These are phyloP conservation scores for Aschersonia sp. DNA, from an alignment of 2,329 filamentous ascomycete genomes.

Conservation along the genomic window DNA sequence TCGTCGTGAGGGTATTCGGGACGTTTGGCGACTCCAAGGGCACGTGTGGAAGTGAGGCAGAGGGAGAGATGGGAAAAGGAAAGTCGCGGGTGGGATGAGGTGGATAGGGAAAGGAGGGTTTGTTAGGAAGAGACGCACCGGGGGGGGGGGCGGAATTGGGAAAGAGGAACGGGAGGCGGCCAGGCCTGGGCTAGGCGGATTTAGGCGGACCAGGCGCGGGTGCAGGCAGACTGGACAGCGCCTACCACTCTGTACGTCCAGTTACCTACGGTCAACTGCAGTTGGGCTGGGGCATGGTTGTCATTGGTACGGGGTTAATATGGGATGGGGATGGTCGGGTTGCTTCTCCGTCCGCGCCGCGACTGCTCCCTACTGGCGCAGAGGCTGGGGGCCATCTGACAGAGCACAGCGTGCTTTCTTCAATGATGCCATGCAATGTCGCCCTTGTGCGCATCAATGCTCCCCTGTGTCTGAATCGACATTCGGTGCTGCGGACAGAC, in stretches of 20 bases:
- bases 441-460: background rate
- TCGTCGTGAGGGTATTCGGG: background rate
- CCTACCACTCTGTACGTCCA: too few relatives aligned
- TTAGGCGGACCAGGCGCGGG: background rate
- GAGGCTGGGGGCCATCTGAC: background rate
- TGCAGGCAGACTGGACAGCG: background rate
- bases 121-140: background rate
- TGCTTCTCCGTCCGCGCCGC: too few relatives aligned
- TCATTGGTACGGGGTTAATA: too few relatives aligned
- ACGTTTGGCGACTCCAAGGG: constrained; percentile 2
- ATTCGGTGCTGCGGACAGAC: background rate
- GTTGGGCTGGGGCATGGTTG: too few relatives aligned
- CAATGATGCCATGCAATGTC: background rate
- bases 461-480: background rate
- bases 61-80: constrained; percentile 1
- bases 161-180: constrained; percentile 3
- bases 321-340: too few relatives aligned
- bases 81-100: constrained; percentile 1
- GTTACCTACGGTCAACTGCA: too few relatives aligned
- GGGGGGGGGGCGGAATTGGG: constrained; percentile 1
- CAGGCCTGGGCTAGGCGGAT: background rate
- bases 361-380: too few relatives aligned
- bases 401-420: background rate
- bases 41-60: constrained; percentile 3
- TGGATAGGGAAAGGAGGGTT: background rate